Base-by-base conservation (phyloP, 371 early-diverging fungal species). In the Batkoa obscura region DNA sequence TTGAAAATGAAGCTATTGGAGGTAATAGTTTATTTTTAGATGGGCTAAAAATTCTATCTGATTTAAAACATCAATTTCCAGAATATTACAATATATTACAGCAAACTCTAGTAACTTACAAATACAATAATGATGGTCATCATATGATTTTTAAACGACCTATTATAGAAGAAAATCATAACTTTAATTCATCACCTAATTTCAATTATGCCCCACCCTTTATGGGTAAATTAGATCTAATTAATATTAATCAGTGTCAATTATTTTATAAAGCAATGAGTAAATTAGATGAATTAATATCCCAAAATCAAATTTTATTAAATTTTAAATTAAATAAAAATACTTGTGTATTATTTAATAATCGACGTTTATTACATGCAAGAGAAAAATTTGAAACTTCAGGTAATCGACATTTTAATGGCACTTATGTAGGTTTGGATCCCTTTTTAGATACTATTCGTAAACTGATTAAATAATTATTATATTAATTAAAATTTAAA, bases 151-250 rank as follows among this genome's bases (percentile, higher is more conserved):
- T 72, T 61, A 78, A 74, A 42, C 78, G 84, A n/a, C 80, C 82
- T 3, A 83, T 81, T 5, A 82, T 88, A 56, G 75, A 73, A 0
- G 63, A 69, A 1, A 70, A 73, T 50, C 66, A 68, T 12, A 31
- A 3, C 9, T 61, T 35, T 75, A n/a, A 76, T 58, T 57, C 65
- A 15, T 42, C 62, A 34, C 73, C 75, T 58, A 57, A 60, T 45
- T 52, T 90, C 15, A 83, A 81, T 59, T 90, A 89, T 60, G 73
- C 88, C 0, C 92, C 92, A 33, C 90, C 86, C n/a, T 91, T 91
- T 71, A 86, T 86, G 62, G 92, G 88, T 0, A 86, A 86, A 3
- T 60, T 86, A 50, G 80, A 81, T 47, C 51, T 72, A 35, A 56
- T 60, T 31, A 63, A 70, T 3, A 60, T 66, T 3, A 68, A 75